These are phyloP conservation scores for Takakia lepidozioides DNA, from an alignment of 225 moss, liverwort and hornwort genomes.

Conservation along the genomic window DNA sequence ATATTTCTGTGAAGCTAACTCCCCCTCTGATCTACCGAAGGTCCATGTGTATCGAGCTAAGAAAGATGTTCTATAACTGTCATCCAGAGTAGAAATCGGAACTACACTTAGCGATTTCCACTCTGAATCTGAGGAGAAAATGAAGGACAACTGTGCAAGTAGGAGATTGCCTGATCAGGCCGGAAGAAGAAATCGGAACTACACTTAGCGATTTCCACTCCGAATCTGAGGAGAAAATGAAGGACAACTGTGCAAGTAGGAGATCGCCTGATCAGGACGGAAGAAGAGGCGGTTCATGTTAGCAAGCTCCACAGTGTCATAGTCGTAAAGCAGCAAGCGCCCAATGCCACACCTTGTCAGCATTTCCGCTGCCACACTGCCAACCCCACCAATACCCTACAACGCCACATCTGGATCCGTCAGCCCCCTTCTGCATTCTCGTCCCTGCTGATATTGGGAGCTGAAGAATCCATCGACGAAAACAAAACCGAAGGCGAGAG, in stretches of 20 bases:
- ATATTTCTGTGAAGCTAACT: too few relatives aligned
- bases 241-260: constrained; percentile 85
- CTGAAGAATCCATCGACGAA: neutral
- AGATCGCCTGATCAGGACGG: constrained; percentile 82
- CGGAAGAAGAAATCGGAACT: constrained; percentile 94
- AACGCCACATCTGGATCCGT: constrained; percentile 29
- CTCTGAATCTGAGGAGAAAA: too few relatives aligned
- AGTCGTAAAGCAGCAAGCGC: constrained; percentile 90
- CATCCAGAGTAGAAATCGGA: too few relatives aligned
- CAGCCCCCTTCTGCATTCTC: neutral
- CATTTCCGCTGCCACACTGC: constrained; percentile 99
- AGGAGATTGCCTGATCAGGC: constrained; percentile 68
- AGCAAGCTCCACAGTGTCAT: constrained; percentile 97
- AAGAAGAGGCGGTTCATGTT: constrained; percentile 99
- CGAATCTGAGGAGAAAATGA: too few relatives aligned
- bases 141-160: too few relatives aligned
- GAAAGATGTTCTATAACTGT: too few relatives aligned
- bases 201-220: too few relatives aligned
- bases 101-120: too few relatives aligned
- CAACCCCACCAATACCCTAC: constrained; percentile 91
- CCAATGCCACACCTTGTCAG: constrained; percentile 96
- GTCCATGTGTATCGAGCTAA: too few relatives aligned
- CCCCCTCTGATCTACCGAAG: too few relatives aligned
- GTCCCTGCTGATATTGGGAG: neutral
- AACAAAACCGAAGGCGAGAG: neutral